These are phyloP conservation scores for Penicillium manginii DNA, from an alignment of 495 filamentous ascomycete species.

Conservation along the genomic window DNA sequence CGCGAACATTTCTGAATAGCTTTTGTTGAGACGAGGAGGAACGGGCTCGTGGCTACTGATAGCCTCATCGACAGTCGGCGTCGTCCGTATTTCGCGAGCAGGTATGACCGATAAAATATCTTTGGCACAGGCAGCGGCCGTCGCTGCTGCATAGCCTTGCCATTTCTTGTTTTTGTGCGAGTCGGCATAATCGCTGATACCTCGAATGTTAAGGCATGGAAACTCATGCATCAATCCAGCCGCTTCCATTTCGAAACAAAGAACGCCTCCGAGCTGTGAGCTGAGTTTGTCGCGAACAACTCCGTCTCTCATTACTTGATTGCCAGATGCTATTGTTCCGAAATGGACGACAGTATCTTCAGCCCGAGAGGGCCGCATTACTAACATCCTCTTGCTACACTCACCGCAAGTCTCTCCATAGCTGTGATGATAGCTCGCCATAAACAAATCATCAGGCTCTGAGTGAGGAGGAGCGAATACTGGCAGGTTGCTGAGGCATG, in stretches of 20 bases:
- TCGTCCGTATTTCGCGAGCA: too few relatives aligned
- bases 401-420: neutral
- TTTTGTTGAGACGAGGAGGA: too few relatives aligned
- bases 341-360: neutral
- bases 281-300: neutral
- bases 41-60: too few relatives aligned
- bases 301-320: neutral
- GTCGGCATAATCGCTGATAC: neutral
- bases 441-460: neutral
- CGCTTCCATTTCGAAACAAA: slow-evolving; percentile 1
- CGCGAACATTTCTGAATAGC: too few relatives aligned
- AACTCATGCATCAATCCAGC: neutral
- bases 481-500: neutral
- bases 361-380: neutral
- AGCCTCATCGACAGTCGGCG: too few relatives aligned
- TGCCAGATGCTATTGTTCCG: neutral
- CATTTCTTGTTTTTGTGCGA: slow-evolving; percentile 1
- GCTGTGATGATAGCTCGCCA: neutral
- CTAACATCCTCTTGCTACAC: neutral
- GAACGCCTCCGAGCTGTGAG: neutral
- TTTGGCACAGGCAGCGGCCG: neutral
- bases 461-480: neutral
- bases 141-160: neutral
- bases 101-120: neutral
- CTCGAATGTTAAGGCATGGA: neutral